phyloP scores from a whole-genome alignment of 805 yeast species.

The Ogataea methylovora region DNA sequence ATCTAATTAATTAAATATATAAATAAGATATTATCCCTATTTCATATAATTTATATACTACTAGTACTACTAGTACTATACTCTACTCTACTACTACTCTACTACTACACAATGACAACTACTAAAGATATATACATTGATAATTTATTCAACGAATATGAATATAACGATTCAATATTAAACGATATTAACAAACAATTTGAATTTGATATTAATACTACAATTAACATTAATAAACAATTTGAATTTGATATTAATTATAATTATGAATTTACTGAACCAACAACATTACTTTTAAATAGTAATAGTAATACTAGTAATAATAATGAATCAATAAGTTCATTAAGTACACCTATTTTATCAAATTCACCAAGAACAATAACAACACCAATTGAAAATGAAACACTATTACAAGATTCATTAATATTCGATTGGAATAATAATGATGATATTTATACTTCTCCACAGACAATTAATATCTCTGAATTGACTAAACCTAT shows the following conservation, averaged over 20 bases:
- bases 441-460: neutral
- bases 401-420: neutral
- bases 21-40: no score
- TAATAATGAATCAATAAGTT: conserved; percentile 1
- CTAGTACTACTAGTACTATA: no score
- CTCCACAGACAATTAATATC: neutral
- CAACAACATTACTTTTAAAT: neutral
- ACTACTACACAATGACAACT: no score
- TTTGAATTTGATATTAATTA: neutral
- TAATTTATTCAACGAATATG: no score
- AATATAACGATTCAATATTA: neutral
- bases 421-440: neutral
- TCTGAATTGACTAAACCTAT: neutral
- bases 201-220: no score
- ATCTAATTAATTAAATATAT: no score
- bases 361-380: neutral
- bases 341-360: neutral
- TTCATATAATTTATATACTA: no score
- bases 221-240: neutral
- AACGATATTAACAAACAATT: neutral
- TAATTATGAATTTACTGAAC: neutral
- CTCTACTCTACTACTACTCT: no score
- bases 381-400: neutral
- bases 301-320: no score
- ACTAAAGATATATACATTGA: no score